Base-by-base conservation (phyloP, 495 filamentous ascomycete genomes). In the Penicillium antarcticum region DNA sequence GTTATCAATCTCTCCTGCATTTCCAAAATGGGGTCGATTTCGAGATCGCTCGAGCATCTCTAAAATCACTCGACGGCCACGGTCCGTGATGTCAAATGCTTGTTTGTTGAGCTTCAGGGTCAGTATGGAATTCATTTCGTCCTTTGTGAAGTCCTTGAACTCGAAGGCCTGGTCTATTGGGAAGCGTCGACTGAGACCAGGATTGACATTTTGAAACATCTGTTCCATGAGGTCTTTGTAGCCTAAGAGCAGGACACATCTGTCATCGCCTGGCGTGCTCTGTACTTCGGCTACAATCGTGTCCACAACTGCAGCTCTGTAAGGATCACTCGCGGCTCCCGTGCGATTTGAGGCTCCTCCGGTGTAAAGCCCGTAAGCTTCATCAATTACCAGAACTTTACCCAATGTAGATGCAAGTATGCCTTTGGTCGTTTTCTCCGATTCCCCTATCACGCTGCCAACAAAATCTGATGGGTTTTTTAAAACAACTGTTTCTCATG, bases 201-300 rank as follows among this genome's bases (percentile, higher is more conserved):
- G 87, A 52, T 95, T 95, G 53, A 85, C 84, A 45, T 87, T 86
- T 45, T 85, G 84, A 53, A 95, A 88, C 88, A 94, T 91, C 3
- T 74, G 63, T 45, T 79, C 75, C 80, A 95, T 88, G 58, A 87
- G 71, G n/a, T 86, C 81, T 54, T 87, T 78, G 65, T 95, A 92
- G 0, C 89, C 89, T 2, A 92, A 72, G 0, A 92, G 71, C 0
- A 95, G 68, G 0, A 94, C 85, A 47, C 88, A 92, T 14, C 85
- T 78, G 63, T 94, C 88, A 31, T 91, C 88, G 0, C 87, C 86
- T 0, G 88, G 85, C 0, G 80, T 78, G 55, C 82, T 87, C 45
- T 92, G 89, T 0, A 95, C 82, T 50, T 94, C 87, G 0, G 88
- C 86, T 2, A 92, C 89, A n/a, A 94, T 84, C 0, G 89, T 92